Percentiles rank a stretch among this genome's conserved stretches.
Evolutionary conservation across 1,284 basidiomycete species (phyloP).

Genomic region (Moesziomyces antarcticus): DNA sequence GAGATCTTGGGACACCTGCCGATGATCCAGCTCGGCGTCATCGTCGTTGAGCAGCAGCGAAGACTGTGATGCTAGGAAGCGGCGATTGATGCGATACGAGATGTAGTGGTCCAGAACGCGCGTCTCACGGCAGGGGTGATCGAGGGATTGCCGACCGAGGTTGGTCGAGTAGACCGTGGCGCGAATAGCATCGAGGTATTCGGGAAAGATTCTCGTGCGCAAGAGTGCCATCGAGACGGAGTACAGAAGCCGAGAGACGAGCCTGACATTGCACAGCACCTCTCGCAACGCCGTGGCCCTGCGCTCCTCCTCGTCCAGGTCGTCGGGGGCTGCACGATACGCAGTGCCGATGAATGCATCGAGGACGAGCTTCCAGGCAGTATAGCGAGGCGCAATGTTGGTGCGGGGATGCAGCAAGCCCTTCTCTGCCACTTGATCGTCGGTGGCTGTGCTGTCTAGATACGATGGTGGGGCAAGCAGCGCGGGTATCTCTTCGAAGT

Average conservation of each 20-base stretch:
- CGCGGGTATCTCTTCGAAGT: constrained; percentile 37
- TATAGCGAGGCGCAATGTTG: constrained; percentile 23
- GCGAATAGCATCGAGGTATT: constrained; percentile 26
- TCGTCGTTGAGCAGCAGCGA: constrained; percentile 42
- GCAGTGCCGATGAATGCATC: constrained; percentile 1
- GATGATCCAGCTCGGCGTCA: constrained; percentile 32
- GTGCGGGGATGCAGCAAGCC: not conserved
- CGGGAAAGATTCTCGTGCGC: constrained; percentile 23
- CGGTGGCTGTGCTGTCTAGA: constrained; percentile 22
- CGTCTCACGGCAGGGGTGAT: constrained; percentile 24
- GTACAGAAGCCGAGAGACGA: constrained; percentile 34
- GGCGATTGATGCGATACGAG: constrained; percentile 33
- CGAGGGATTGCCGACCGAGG: constrained; percentile 5
- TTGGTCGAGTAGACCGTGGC: constrained; percentile 35
- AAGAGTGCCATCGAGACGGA: constrained; percentile 32
- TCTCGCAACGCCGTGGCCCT: constrained; percentile 16
- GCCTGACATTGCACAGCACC: constrained; percentile 30
- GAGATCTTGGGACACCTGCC: constrained; percentile 37
- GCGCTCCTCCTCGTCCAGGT: constrained; percentile 25
- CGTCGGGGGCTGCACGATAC: not conserved
- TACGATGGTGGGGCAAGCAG: constrained; percentile 37
- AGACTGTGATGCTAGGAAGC: constrained; percentile 15
- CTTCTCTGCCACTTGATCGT: not conserved
- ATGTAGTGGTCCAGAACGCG: constrained; percentile 48
- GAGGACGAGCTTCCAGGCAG: constrained; percentile 30